These are phyloP conservation scores for Stemphylium vesicarium DNA, from an alignment of 2,329 filamentous ascomycete genomes.

Conservation along the genomic window DNA sequence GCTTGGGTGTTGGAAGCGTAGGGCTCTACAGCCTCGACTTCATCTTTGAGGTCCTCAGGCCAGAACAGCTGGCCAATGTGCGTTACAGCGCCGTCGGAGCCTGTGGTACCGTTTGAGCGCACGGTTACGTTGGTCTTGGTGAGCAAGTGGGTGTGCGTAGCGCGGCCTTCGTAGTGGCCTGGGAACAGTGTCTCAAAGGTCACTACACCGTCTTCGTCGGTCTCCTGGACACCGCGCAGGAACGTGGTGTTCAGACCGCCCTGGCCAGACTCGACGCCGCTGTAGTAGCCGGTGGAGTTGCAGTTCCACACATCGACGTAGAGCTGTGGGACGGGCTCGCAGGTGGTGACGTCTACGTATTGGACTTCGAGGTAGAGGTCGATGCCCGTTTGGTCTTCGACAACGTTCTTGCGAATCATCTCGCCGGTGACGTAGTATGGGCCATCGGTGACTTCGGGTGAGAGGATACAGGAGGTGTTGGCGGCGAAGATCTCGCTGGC, in stretches of 20 bases:
- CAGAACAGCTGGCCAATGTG: constrained; percentile 55
- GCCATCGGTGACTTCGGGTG: constrained; percentile 32
- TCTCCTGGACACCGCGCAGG: constrained; percentile 57
- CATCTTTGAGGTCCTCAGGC: constrained; percentile 46
- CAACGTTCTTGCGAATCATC: constrained; percentile 55
- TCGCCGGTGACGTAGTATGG: constrained; percentile 23
- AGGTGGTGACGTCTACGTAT: constrained; percentile 59
- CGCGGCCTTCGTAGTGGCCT: constrained; percentile 46
- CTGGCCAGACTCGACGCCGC: constrained; percentile 51
- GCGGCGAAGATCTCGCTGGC: constrained; percentile 24
- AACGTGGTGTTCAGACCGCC: constrained; percentile 36
- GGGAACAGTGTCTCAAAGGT: constrained; percentile 57
- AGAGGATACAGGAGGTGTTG: constrained; percentile 35
- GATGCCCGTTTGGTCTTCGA: constrained; percentile 55
- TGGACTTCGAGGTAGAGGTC: constrained; percentile 58
- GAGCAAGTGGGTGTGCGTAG: constrained; percentile 43
- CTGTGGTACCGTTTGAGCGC: constrained; percentile 47
- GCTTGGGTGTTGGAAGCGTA: constrained; percentile 48
- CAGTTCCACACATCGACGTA: constrained; percentile 60
- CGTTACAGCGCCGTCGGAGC: constrained; percentile 39
- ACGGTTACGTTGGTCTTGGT: constrained; percentile 47
- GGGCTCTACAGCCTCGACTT: constrained; percentile 47
- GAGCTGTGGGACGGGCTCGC: constrained; percentile 55
- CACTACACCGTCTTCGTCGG: constrained; percentile 56
- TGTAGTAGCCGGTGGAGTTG: constrained; percentile 38